These are phyloP conservation scores for Catharanthus roseus DNA, from an alignment of 257 asterid genomes.

Conservation along the genomic window DNA sequence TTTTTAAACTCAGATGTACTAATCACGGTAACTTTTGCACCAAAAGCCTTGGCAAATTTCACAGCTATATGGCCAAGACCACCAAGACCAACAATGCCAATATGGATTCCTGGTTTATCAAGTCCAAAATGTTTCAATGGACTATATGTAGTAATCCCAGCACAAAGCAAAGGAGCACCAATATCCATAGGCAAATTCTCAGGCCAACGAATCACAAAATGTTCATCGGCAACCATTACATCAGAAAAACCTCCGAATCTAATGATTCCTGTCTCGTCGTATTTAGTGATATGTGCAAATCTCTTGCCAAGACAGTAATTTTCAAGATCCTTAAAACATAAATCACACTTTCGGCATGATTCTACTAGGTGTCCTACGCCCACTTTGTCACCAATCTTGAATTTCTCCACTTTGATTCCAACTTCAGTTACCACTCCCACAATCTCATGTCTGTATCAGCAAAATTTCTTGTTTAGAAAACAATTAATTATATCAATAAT, in stretches of 20 bases:
- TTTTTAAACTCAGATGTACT: conserved; percentile 38
- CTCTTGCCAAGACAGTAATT: conserved; percentile 10
- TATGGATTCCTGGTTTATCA: conserved; percentile 38
- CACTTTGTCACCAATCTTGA: conserved; percentile 31
- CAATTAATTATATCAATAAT: too few relatives aligned
- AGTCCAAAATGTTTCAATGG: conserved; percentile 37
- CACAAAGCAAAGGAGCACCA: conserved; percentile 49
- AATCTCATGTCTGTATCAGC: conserved; percentile 21
- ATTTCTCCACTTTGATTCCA: conserved; percentile 41
- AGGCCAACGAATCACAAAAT: conserved; percentile 42
- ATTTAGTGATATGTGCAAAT: not conserved
- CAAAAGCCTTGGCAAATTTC: conserved; percentile 47
- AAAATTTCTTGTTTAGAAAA: too few relatives aligned
- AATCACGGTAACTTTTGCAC: conserved; percentile 39
- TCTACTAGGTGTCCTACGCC: conserved; percentile 21
- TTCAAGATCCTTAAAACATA: conserved; percentile 21
- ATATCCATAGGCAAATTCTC: conserved; percentile 37
- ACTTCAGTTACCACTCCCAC: conserved; percentile 31
- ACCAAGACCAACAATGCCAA: conserved; percentile 55
- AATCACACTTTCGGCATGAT: conserved; percentile 18
- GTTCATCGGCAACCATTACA: conserved; percentile 41
- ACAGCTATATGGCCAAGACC: conserved; percentile 49
- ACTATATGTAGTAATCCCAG: conserved; percentile 46
- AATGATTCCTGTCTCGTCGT: conserved; percentile 7
- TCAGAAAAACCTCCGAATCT: conserved; percentile 42